Percentiles rank a stretch among this genome's conserved stretches.
Evolutionary conservation across 352 stramenopile species (phyloP).

Genomic region (Pythium brassicae): DNA sequence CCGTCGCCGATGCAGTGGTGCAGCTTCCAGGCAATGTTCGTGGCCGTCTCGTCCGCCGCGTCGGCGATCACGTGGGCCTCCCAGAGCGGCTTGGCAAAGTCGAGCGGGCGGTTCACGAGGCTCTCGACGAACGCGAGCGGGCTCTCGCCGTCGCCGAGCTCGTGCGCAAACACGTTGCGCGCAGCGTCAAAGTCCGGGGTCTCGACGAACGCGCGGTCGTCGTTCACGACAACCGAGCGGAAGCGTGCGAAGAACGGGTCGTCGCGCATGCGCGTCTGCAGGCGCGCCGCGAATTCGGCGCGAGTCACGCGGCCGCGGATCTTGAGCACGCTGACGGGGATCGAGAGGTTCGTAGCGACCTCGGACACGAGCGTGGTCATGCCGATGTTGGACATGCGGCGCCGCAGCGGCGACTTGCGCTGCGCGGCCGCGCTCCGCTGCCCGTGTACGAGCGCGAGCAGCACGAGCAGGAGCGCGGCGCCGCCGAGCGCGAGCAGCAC

Average conservation of each 20-base stretch:
- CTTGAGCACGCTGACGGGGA: slow-evolving; percentile 62
- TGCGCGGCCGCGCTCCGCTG: slow-evolving; percentile 2
- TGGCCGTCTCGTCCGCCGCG: slow-evolving; percentile 21
- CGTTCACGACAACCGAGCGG: slow-evolving; percentile 48
- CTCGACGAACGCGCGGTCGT: slow-evolving; percentile 54
- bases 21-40: slow-evolving; percentile 60
- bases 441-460: slow-evolving; percentile 7
- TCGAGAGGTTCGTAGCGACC: slow-evolving; percentile 71
- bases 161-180: slow-evolving; percentile 55
- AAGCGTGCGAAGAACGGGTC: slow-evolving; percentile 71
- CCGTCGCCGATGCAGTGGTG: slow-evolving; percentile 81
- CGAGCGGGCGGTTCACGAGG: slow-evolving; percentile 64
- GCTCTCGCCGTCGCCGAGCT: slow-evolving; percentile 43
- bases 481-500: slow-evolving; percentile 15
- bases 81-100: slow-evolving; percentile 71
- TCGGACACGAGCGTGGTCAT: slow-evolving; percentile 69
- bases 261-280: slow-evolving; percentile 44
- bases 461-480: slow-evolving; percentile 14
- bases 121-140: slow-evolving; percentile 62
- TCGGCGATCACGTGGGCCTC: slow-evolving; percentile 65
- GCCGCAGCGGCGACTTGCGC: slow-evolving; percentile 25
- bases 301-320: slow-evolving; percentile 41
- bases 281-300: slow-evolving; percentile 38
- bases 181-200: slow-evolving; percentile 46
- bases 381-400: slow-evolving; percentile 70